A percentile compares a stretch with the other conserved stretches of the same genome.
Evolutionary conservation across 495 filamentous ascomycete species (phyloP).

Genomic region (Chaetomium tenue): DNA sequence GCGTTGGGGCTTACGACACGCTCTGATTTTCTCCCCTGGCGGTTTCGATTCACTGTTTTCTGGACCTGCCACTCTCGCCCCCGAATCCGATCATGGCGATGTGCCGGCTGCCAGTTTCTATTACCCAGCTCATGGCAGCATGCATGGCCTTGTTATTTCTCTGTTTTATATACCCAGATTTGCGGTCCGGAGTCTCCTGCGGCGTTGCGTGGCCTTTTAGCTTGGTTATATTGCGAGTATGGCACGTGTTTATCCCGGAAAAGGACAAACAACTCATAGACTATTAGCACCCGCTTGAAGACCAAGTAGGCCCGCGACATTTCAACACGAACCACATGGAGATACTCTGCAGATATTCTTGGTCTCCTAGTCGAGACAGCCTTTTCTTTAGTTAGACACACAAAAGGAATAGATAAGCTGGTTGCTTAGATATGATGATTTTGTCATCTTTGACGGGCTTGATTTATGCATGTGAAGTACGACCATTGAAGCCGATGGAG

Average conservation of each 20-base stretch:
- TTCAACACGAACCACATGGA: background rate
- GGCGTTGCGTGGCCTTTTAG: constrained; percentile 13
- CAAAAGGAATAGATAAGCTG: background rate
- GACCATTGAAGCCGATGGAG: no score
- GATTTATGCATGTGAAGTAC: no score
- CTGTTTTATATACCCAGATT: constrained; percentile 45
- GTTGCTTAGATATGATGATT: background rate
- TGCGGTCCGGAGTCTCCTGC: constrained; percentile 33
- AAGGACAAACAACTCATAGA: background rate
- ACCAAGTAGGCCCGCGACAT: background rate
- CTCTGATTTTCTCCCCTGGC: background rate
- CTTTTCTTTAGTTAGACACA: constrained; percentile 14
- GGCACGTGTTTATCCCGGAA: background rate
- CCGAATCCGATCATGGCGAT: background rate
- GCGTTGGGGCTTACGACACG: constrained; percentile 30
- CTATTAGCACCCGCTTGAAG: background rate
- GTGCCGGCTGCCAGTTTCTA: no score
- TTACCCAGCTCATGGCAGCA: background rate
- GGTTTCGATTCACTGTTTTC: background rate
- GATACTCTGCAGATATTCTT: constrained; percentile 15
- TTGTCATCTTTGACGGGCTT: background rate
- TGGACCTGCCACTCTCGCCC: background rate
- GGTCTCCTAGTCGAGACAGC: constrained; percentile 13
- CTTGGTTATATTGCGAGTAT: background rate
- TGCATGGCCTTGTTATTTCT: constrained; percentile 33